Conservation (phyloP, 306 rosid species). For the Sicyos edulis region DNA sequence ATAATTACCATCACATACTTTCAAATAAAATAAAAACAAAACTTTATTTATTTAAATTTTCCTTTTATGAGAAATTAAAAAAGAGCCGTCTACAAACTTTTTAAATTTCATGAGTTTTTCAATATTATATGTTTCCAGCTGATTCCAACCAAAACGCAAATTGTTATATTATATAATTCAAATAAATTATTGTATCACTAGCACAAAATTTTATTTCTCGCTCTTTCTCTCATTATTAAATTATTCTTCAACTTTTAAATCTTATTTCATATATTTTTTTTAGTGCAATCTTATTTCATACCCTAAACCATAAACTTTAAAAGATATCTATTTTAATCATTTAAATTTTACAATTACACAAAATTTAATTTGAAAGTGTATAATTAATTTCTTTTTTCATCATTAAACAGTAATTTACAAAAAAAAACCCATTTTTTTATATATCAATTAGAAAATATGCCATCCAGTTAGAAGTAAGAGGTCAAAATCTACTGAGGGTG, state of each 20-base stretch:
- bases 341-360: not conserved
- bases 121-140: constrained; percentile 42
- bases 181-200: constrained; percentile 32
- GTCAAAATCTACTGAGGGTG: too few species aligned
- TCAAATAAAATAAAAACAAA: constrained; percentile 30
- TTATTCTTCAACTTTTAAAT: constrained; percentile 21
- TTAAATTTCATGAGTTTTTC: constrained; percentile 34
- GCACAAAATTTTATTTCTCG: constrained; percentile 28
- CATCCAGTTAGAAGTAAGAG: too few species aligned
- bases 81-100: constrained; percentile 47
- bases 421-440: too few species aligned
- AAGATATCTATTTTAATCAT: not conserved
- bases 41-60: constrained; percentile 14
- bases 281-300: too few species aligned
- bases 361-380: too few species aligned
- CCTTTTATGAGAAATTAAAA: constrained; percentile 8
- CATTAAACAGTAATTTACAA: not conserved
- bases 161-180: constrained; percentile 27
- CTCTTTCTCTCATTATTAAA: not conserved
- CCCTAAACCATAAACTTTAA: not conserved
- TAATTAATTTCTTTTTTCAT: not conserved
- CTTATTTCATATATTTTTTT: not conserved
- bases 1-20: constrained; percentile 17
- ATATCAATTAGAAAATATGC: too few species aligned
- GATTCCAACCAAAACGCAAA: constrained; percentile 64